phyloP scores from a whole-genome alignment of 305 asterid genomes.

The Plantago coronopus region DNA sequence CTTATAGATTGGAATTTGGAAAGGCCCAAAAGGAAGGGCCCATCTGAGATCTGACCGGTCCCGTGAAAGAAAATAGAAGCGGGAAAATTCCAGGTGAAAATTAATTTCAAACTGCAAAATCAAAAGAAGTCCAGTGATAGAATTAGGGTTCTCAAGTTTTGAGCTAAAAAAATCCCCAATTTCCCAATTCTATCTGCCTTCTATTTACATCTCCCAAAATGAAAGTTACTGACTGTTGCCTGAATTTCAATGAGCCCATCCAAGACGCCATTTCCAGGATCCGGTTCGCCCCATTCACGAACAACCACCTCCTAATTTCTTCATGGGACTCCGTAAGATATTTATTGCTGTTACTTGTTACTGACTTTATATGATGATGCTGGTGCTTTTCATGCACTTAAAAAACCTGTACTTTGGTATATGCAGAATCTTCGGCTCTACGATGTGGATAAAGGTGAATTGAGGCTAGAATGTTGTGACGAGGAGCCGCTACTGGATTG shows the following conservation, averaged over 20 bases:
- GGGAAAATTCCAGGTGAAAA: no score
- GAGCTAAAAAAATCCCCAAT: background rate
- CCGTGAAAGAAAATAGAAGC: no score
- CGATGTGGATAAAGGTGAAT: slow-evolving; percentile 59
- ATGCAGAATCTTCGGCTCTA: slow-evolving; percentile 71
- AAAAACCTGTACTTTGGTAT: background rate
- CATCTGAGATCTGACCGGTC: no score
- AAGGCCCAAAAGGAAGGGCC: no score
- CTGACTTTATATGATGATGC: background rate
- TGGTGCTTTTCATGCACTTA: background rate
- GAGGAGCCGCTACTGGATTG: slow-evolving; percentile 66
- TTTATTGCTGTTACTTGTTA: background rate
- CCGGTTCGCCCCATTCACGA: slow-evolving; percentile 67
- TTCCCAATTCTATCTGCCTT: no score
- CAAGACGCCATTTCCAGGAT: slow-evolving; percentile 73
- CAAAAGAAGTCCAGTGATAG: no score
- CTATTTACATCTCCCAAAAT: slow-evolving; percentile 22
- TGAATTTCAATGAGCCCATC: slow-evolving; percentile 49
- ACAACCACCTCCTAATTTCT: slow-evolving; percentile 64
- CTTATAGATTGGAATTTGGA: no score
- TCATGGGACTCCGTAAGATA: slow-evolving; percentile 83
- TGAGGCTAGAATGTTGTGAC: slow-evolving; percentile 48
- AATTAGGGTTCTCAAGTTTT: background rate
- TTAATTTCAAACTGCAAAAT: no score
- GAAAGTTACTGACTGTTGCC: slow-evolving; percentile 28